Conservation (phyloP, 352 stramenopile genomes). For the Phytophthora colocasiae region DNA sequence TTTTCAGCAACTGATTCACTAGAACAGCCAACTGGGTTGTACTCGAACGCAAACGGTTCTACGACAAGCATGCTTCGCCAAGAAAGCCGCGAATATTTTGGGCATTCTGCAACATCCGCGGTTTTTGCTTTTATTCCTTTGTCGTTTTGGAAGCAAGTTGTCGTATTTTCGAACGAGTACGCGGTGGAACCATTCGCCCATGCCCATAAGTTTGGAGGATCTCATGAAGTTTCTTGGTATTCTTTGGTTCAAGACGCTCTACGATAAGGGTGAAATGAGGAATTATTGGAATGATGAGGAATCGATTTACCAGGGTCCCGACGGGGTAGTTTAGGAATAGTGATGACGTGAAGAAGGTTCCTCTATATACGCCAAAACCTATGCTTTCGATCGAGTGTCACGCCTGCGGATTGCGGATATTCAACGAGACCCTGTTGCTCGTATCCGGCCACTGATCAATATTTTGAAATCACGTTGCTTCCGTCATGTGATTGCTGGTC, state of each 20-base stretch:
- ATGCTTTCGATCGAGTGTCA: no score
- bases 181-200: constrained; percentile 4
- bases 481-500: background rate
- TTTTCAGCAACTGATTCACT: constrained; percentile 2
- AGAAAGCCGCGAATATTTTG: no score
- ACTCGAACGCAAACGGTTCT: constrained; percentile 1
- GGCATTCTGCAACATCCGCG: no score
- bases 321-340: no score
- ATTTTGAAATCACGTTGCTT: constrained; percentile 6
- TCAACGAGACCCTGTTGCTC: constrained; percentile 3
- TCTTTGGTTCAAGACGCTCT: constrained; percentile 9
- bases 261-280: no score
- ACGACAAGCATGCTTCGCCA: background rate
- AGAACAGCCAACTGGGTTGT: constrained; percentile 1
- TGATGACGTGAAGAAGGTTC: no score
- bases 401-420: constrained; percentile 1
- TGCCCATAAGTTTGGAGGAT: no score
- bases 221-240: constrained; percentile 17
- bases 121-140: constrained; percentile 1
- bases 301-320: background rate
- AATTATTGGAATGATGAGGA: background rate
- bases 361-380: no score
- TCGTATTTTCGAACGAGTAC: constrained; percentile 4
- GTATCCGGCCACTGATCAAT: no score
- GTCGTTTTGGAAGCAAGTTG: constrained; percentile 12